Percentiles rank a stretch among this genome's conserved stretches.
phyloP scores from a whole-genome alignment of 1,139 yeast genomes.

The Blastobotrys ciferrii region DNA sequence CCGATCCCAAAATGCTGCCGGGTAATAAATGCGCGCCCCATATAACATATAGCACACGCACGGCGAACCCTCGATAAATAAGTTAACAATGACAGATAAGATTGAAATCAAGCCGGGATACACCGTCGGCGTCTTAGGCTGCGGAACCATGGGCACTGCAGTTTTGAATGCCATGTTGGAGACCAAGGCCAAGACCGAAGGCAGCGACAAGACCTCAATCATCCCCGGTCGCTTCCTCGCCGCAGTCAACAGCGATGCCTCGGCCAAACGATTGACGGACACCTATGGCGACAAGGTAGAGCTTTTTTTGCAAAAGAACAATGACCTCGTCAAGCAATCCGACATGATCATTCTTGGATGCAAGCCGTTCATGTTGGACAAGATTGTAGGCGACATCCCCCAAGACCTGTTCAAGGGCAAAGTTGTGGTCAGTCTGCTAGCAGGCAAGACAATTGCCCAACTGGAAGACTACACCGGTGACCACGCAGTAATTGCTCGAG shows the following conservation, averaged over 20 bases:
- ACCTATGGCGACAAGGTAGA: constrained; percentile 52
- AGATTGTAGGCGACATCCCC: constrained; percentile 46
- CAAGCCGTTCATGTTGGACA: constrained; percentile 76
- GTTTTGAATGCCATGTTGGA: constrained; percentile 74
- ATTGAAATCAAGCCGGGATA: constrained; percentile 40
- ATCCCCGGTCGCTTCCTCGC: constrained; percentile 71
- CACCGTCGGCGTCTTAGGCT: constrained; percentile 79
- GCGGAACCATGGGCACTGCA: constrained; percentile 98
- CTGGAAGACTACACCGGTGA: constrained; percentile 51
- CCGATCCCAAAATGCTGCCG: constrained; percentile 3
- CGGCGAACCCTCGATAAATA: not conserved
- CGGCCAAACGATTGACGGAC: constrained; percentile 47
- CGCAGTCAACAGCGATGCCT: constrained; percentile 61
- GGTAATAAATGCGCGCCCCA: not conserved
- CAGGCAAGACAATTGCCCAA: constrained; percentile 85
- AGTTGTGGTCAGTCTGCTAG: constrained; percentile 77
- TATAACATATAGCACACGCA: not conserved
- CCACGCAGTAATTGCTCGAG: constrained; percentile 60
- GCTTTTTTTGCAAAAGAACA: constrained; percentile 55
- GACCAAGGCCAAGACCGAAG: constrained; percentile 34
- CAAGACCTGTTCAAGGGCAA: constrained; percentile 51
- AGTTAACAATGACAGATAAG: not conserved
- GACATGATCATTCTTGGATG: constrained; percentile 78
- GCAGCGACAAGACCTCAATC: constrained; percentile 41
- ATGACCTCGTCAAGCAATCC: constrained; percentile 57